Percentiles rank a stretch among this genome's conserved stretches.
These are phyloP conservation scores for Pelargonium nanum DNA, from an alignment of 345 rosid species.

Conservation along the genomic window DNA sequence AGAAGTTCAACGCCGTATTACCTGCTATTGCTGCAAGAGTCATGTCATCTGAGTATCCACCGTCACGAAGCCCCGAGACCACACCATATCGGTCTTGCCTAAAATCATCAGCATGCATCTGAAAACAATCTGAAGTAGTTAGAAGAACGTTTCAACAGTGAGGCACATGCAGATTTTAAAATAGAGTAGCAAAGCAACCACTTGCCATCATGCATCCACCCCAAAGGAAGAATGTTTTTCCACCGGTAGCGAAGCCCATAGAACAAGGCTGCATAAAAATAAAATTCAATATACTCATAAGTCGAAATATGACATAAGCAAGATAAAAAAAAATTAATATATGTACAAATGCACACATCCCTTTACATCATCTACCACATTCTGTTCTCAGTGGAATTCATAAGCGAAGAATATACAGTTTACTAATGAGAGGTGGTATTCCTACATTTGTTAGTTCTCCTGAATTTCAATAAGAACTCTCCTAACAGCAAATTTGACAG, in stretches of 20 bases:
- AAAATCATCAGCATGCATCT: slow-evolving; percentile 99
- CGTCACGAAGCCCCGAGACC: slow-evolving; percentile 85
- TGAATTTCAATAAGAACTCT: too few relatives aligned
- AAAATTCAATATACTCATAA: slow-evolving; percentile 8
- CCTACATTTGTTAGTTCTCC: not conserved
- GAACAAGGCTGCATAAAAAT: slow-evolving; percentile 82
- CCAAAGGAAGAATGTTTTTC: slow-evolving; percentile 94
- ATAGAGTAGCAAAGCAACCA: slow-evolving; percentile 9
- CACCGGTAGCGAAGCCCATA: slow-evolving; percentile 99
- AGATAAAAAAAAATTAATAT: not conserved
- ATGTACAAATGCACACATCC: not conserved
- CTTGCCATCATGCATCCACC: slow-evolving; percentile 99
- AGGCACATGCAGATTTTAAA: slow-evolving; percentile 11
- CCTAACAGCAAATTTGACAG: not conserved
- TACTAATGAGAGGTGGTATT: not conserved
- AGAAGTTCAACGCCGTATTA: slow-evolving; percentile 14
- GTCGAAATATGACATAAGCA: not conserved
- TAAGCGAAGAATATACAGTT: too few relatives aligned
- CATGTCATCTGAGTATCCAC: slow-evolving; percentile 99
- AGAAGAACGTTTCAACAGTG: slow-evolving; percentile 16
- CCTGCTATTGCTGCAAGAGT: slow-evolving; percentile 97
- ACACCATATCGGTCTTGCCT: slow-evolving; percentile 81
- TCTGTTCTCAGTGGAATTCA: too few relatives aligned
- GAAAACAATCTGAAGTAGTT: slow-evolving; percentile 22
- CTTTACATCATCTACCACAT: too few relatives aligned